These are phyloP conservation scores for Aspergillus candidus DNA, from an alignment of 2,329 filamentous ascomycete genomes.

Conservation along the genomic window DNA sequence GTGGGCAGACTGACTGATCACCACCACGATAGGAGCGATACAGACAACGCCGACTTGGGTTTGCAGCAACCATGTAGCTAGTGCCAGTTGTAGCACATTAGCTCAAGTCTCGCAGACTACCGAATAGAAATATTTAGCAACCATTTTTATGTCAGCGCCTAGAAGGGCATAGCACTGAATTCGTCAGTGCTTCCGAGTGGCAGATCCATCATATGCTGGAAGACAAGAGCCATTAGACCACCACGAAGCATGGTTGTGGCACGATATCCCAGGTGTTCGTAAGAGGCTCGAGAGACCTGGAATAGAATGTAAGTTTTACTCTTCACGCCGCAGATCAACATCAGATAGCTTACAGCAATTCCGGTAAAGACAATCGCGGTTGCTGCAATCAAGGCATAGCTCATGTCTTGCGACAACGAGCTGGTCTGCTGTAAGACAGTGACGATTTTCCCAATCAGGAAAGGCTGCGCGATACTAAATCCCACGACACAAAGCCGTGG, in stretches of 20 bases:
- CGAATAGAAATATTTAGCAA: slow-evolving; percentile 17
- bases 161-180: slow-evolving; percentile 19
- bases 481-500: slow-evolving; percentile 13
- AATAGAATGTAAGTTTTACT: not conserved
- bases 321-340: too few relatives aligned
- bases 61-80: slow-evolving; percentile 29
- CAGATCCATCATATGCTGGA: slow-evolving; percentile 15
- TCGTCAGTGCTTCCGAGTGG: slow-evolving; percentile 16
- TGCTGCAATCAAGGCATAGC: slow-evolving; percentile 9
- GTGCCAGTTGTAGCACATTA: slow-evolving; percentile 28
- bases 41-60: slow-evolving; percentile 28
- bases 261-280: slow-evolving; percentile 11
- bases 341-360: slow-evolving; percentile 7
- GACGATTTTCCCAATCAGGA: slow-evolving; percentile 11
- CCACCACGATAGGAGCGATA: slow-evolving; percentile 17
- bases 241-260: slow-evolving; percentile 16
- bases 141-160: slow-evolving; percentile 18
- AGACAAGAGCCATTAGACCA: slow-evolving; percentile 16
- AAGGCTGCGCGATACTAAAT: slow-evolving; percentile 15
- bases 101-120: slow-evolving; percentile 28
- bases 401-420: slow-evolving; percentile 4
- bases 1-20: slow-evolving; percentile 18
- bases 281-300: slow-evolving; percentile 10
- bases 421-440: slow-evolving; percentile 2
- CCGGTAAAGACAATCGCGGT: slow-evolving; percentile 9